phyloP scores from a whole-genome alignment of 768 basidiomycete genomes.

The Stropharia rugosoannulata region DNA sequence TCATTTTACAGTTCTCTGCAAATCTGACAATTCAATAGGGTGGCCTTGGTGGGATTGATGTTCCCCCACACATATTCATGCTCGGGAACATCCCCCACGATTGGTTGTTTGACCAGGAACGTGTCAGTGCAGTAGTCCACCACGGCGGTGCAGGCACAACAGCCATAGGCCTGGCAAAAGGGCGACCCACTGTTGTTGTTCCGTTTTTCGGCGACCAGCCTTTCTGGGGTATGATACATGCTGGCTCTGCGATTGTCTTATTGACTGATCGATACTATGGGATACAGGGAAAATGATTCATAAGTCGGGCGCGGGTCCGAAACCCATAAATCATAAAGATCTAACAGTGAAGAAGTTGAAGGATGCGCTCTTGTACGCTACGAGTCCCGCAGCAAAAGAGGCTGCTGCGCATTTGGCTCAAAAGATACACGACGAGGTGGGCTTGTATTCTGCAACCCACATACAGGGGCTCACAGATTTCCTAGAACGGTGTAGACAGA shows the following conservation, averaged over 20 bases:
- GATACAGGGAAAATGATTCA: slow-evolving; percentile 59
- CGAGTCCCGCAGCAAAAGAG: slow-evolving; percentile 42
- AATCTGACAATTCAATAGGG: slow-evolving; percentile 32
- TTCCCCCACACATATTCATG: slow-evolving; percentile 58
- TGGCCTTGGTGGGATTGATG: slow-evolving; percentile 48
- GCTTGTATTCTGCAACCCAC: slow-evolving; percentile 4
- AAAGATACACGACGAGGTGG: slow-evolving; percentile 48
- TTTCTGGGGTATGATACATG: slow-evolving; percentile 43
- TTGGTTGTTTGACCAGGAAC: slow-evolving; percentile 58
- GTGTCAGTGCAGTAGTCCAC: slow-evolving; percentile 60
- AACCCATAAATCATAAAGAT: slow-evolving; percentile 54
- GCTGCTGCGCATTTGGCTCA: slow-evolving; percentile 51
- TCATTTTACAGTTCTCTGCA: neutral
- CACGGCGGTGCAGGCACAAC: slow-evolving; percentile 71
- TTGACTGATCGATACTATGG: neutral
- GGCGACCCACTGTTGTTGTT: slow-evolving; percentile 58
- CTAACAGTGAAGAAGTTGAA: slow-evolving; percentile 47
- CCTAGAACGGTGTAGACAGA: slow-evolving; percentile 43
- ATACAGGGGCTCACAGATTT: neutral
- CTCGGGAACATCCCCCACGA: slow-evolving; percentile 70
- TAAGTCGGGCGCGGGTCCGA: slow-evolving; percentile 59
- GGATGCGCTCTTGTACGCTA: slow-evolving; percentile 50
- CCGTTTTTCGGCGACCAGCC: slow-evolving; percentile 70
- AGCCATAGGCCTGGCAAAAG: slow-evolving; percentile 58
- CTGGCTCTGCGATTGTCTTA: slow-evolving; percentile 17